Conservation (phyloP, 2,329 filamentous ascomycete species). For the Penicillium thymicola region DNA sequence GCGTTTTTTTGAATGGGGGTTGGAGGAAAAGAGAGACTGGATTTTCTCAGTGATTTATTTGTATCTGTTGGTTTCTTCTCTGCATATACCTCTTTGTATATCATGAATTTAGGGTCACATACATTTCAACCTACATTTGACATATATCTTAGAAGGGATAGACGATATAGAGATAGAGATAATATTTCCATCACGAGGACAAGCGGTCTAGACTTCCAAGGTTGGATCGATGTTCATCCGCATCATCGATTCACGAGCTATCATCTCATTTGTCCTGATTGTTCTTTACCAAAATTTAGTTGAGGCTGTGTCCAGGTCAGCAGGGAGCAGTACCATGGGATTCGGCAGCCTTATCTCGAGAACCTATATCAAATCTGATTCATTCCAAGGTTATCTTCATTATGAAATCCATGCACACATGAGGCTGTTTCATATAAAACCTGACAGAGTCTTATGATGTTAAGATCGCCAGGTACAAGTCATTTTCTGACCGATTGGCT, state of each 20-base stretch:
- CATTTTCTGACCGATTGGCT: not conserved
- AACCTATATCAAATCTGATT: not conserved
- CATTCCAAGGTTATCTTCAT: not conserved
- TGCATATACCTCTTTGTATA: slow-evolving; percentile 2
- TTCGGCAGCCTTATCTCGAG: not conserved
- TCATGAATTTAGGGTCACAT: not conserved
- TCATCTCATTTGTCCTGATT: no score
- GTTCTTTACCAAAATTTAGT: not conserved
- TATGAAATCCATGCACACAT: not conserved
- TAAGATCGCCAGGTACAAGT: slow-evolving; percentile 6
- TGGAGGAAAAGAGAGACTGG: slow-evolving; percentile 2
- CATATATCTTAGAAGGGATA: not conserved
- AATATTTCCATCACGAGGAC: not conserved
- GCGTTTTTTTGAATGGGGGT: not conserved
- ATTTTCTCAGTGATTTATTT: not conserved
- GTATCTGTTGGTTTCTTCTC: not conserved
- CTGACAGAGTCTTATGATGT: not conserved
- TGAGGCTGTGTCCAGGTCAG: not conserved
- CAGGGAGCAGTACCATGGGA: not conserved
- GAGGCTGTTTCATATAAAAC: not conserved
- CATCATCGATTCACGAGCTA: not conserved
- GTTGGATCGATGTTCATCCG: not conserved
- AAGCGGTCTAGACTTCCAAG: not conserved
- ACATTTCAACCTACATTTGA: not conserved
- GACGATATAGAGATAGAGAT: not conserved